Evolutionary conservation across 176 grass and related monocot species (phyloP), one percentile per base, ranked within the genome.

Genomic region (Poa pratensis): DNA sequence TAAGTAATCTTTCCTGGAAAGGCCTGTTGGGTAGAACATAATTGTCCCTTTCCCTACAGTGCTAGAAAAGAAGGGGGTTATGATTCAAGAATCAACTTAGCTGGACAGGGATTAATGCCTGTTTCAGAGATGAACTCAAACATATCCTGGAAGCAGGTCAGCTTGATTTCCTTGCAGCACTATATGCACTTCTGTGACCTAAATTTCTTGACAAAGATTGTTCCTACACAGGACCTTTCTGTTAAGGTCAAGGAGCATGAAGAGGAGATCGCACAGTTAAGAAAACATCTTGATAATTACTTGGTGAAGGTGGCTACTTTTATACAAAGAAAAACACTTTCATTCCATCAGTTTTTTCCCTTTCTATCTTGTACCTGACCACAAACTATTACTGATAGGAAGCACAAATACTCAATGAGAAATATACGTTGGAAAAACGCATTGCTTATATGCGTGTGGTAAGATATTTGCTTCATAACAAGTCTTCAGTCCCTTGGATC

Each of bases 381-480:
- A 63, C 53, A 63, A 58, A 60, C 7, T 76, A 78, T 79, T 69
- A 77, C 76, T 84, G 59, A 78, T 58, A 98, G 96, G 93, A 98
- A 94, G 68, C 96, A 2, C 90, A 86, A 61, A 94, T 98, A 90
- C 78, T 89, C 48, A 55, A 70, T 16, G 93, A 92, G 16, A 98
- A 98, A 84, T 92, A 19, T 80, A 73, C 75, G 39, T 83, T 98
- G 54, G 93, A 95, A 80, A 93, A 95, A 76, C 91, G 93, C 53
- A 94, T 98, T 75, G 91, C 96, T 89, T 92, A 89, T 69, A 95
- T 95, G 91, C 93, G 89, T 17, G 75, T 85, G 89, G 96, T 95
- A 85, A 86, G 81, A 63, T 50, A 48, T 63, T 86, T 69, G 1
- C 81, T 69, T 14, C 80, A 65, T 76, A 40, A 58, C 17, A 18